Percentiles rank a stretch among this genome's conserved stretches.
Evolutionary conservation across 2,329 filamentous ascomycete species (phyloP).

Genomic region (Proliferodiscus dingleyae): DNA sequence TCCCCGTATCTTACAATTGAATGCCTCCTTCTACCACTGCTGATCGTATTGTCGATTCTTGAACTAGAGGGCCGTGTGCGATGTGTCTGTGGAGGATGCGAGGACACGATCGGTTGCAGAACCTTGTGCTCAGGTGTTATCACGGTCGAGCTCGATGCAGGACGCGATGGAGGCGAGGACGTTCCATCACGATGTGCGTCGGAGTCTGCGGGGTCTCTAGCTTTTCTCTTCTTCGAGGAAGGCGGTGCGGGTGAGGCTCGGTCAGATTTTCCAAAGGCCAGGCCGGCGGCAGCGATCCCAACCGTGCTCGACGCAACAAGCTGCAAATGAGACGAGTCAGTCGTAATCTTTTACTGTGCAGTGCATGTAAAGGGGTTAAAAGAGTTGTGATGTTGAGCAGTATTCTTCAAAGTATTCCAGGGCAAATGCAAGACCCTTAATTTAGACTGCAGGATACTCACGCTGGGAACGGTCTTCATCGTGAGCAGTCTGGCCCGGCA

Average conservation of each 20-base stretch:
- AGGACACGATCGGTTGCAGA: conserved; percentile 12
- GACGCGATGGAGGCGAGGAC: conserved; percentile 24
- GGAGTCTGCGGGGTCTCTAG: conserved; percentile 19
- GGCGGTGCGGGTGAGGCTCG: conserved; percentile 22
- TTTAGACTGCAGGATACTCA: conserved; percentile 20
- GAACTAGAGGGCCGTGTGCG: conserved; percentile 15
- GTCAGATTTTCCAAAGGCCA: conserved; percentile 31
- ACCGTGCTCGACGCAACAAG: conserved; percentile 34
- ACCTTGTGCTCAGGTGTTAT: conserved; percentile 22
- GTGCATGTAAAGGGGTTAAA: neutral
- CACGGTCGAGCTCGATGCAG: conserved; percentile 27
- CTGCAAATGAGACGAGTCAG: conserved; percentile 19
- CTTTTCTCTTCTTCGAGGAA: conserved; percentile 29
- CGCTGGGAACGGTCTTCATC: conserved; percentile 32
- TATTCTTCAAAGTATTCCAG: neutral
- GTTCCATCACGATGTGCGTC: conserved; percentile 18
- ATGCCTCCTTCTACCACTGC: conserved; percentile 19
- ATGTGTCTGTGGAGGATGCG: conserved; percentile 14
- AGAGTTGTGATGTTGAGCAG: conserved; percentile 1
- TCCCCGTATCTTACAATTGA: conserved; percentile 25
- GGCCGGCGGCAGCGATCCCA: conserved; percentile 31
- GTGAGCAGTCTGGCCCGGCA: conserved; percentile 15
- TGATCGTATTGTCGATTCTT: conserved; percentile 21
- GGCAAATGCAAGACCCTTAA: conserved; percentile 1
- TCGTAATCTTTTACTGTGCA: neutral